Evolutionary conservation across 768 basidiomycete genomes (phyloP).

Genomic region (Pulveroboletus sp.): DNA sequence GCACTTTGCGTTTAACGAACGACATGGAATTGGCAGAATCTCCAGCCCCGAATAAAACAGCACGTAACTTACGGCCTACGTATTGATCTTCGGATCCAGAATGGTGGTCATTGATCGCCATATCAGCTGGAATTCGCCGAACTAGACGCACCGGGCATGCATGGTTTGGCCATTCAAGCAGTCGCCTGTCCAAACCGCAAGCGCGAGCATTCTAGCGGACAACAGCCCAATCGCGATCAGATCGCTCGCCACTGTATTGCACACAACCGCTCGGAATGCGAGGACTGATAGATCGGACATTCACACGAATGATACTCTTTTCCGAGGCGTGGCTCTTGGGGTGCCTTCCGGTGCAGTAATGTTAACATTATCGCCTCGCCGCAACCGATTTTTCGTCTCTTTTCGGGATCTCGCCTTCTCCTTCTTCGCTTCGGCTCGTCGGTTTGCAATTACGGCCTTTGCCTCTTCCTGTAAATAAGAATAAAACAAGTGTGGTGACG

Average conservation of each 20-base stretch:
- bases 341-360: constrained; percentile 9
- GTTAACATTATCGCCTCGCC: constrained; percentile 7
- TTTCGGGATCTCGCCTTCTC: constrained; percentile 36
- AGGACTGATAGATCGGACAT: constrained; percentile 16
- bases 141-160: constrained; percentile 14
- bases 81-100: constrained; percentile 15
- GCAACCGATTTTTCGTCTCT: constrained; percentile 13
- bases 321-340: constrained; percentile 23
- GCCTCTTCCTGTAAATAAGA: constrained; percentile 38
- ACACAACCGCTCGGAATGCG: constrained; percentile 16
- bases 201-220: constrained; percentile 6
- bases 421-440: constrained; percentile 37
- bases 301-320: constrained; percentile 34
- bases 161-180: constrained; percentile 13
- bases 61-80: background rate
- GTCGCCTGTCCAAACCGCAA: constrained; percentile 7
- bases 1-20: no score
- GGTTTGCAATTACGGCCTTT: constrained; percentile 37
- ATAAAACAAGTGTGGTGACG: constrained; percentile 11
- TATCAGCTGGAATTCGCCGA: constrained; percentile 17
- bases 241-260: constrained; percentile 16
- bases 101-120: constrained; percentile 17
- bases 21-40: no score
- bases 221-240: constrained; percentile 20
- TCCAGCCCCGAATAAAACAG: constrained; percentile 1